phyloP scores from a whole-genome alignment of 192 early-diverging fungal genomes.

The Rhizophagus sp. region DNA sequence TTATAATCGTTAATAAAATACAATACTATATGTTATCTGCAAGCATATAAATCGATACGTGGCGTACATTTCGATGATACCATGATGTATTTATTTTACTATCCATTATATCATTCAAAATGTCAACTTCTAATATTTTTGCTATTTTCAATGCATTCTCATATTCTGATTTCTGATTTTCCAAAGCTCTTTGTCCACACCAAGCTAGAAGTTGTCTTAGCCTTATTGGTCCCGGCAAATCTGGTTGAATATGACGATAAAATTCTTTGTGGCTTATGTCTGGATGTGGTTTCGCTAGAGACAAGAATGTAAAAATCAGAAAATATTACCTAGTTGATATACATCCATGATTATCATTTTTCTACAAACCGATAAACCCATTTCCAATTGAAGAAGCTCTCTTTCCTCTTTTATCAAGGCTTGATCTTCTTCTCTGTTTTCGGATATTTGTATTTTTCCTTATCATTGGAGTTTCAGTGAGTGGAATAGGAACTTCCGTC shows the following conservation, averaged over 20 bases:
- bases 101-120: constrained; percentile 39
- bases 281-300: constrained; percentile 59
- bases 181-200: constrained; percentile 54
- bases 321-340: not conserved
- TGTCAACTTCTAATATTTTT: constrained; percentile 41
- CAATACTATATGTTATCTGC: not conserved
- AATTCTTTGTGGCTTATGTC: constrained; percentile 56
- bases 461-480: constrained; percentile 28
- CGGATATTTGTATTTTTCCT: constrained; percentile 14
- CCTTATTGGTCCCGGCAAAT: constrained; percentile 62
- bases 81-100: constrained; percentile 52
- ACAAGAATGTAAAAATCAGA: not conserved
- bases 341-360: not conserved
- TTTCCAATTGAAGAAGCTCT: constrained; percentile 60
- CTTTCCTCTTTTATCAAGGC: constrained; percentile 56
- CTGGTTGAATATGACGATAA: constrained; percentile 68
- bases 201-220: constrained; percentile 70
- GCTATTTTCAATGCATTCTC: constrained; percentile 30
- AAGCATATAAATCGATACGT: not conserved
- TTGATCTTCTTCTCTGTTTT: constrained; percentile 48
- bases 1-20: not conserved
- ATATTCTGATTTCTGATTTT: constrained; percentile 6
- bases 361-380: constrained; percentile 39
- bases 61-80: constrained; percentile 47
- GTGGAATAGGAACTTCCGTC: constrained; percentile 25